phyloP scores from a whole-genome alignment of 768 basidiomycete species.

The button mushroom (Agaricus bisporus) region DNA sequence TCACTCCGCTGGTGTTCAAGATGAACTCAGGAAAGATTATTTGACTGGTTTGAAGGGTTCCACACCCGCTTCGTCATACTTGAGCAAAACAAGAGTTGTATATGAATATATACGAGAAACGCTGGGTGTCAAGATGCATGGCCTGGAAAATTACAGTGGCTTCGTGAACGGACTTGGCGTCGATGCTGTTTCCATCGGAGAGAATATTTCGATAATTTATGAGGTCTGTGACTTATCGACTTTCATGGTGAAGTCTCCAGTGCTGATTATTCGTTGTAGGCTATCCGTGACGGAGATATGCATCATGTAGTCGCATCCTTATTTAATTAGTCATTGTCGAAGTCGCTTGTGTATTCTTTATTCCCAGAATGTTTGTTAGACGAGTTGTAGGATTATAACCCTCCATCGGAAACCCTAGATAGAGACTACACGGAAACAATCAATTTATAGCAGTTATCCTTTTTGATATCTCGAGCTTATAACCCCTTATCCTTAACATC shows the following conservation, averaged over 20 bases:
- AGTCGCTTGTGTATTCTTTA: background rate
- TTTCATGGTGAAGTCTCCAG: background rate
- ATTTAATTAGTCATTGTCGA: constrained; percentile 27
- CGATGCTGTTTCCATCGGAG: constrained; percentile 58
- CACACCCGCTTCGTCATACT: constrained; percentile 56
- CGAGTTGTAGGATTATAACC: background rate
- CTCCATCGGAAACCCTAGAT: background rate
- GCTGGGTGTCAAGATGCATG: constrained; percentile 70
- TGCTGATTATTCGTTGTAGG: constrained; percentile 22
- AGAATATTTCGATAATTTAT: constrained; percentile 68
- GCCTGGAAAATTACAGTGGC: constrained; percentile 53
- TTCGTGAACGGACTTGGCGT: constrained; percentile 39
- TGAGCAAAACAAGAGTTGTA: constrained; percentile 56
- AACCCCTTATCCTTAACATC: background rate
- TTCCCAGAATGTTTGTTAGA: background rate
- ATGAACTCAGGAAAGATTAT: constrained; percentile 45
- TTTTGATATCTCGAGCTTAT: background rate
- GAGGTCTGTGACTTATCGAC: constrained; percentile 36
- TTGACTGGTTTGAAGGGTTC: constrained; percentile 51
- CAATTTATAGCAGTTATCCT: background rate
- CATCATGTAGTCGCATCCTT: constrained; percentile 49
- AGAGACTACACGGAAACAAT: background rate
- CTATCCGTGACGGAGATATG: constrained; percentile 67
- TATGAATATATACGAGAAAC: constrained; percentile 67
- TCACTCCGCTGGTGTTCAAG: constrained; percentile 38